These are phyloP conservation scores for Globisporangium cederbergense DNA, from an alignment of 352 stramenopile genomes.

Conservation along the genomic window DNA sequence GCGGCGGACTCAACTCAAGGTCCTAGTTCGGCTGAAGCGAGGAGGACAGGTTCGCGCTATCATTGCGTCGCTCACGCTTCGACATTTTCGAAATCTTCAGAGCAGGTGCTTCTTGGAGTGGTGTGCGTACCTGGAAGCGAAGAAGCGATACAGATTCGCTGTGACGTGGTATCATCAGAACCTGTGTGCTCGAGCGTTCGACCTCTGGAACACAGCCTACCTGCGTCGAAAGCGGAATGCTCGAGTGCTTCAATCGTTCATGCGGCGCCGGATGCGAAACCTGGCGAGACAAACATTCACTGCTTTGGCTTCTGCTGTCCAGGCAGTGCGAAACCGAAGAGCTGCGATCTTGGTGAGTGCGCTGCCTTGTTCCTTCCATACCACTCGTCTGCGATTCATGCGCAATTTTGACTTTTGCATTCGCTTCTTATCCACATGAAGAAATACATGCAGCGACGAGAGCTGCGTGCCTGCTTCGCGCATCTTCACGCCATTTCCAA, in stretches of 20 bases:
- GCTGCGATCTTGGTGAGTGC: neutral
- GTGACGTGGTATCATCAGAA: slow-evolving; percentile 3
- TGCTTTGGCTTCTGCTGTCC: neutral
- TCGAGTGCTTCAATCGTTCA: neutral
- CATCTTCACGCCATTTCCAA: neutral
- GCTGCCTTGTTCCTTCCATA: neutral
- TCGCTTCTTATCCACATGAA: neutral
- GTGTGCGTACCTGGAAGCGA: slow-evolving; percentile 9
- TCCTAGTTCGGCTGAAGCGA: neutral
- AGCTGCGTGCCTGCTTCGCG: neutral
- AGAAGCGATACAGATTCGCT: slow-evolving; percentile 6
- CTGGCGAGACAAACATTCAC: neutral
- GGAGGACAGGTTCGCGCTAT: neutral
- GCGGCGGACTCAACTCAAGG: neutral
- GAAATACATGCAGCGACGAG: slow-evolving; percentile 3
- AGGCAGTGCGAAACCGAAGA: neutral
- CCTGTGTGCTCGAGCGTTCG: neutral
- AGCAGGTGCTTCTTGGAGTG: neutral
- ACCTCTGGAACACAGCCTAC: neutral
- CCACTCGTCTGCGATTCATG: neutral
- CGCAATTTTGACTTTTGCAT: neutral
- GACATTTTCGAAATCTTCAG: neutral
- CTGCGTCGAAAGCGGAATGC: neutral
- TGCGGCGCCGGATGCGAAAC: neutral
- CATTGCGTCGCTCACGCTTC: neutral